phyloP scores from a whole-genome alignment of 2,329 filamentous ascomycete genomes.

The Diaporthe longicolla region DNA sequence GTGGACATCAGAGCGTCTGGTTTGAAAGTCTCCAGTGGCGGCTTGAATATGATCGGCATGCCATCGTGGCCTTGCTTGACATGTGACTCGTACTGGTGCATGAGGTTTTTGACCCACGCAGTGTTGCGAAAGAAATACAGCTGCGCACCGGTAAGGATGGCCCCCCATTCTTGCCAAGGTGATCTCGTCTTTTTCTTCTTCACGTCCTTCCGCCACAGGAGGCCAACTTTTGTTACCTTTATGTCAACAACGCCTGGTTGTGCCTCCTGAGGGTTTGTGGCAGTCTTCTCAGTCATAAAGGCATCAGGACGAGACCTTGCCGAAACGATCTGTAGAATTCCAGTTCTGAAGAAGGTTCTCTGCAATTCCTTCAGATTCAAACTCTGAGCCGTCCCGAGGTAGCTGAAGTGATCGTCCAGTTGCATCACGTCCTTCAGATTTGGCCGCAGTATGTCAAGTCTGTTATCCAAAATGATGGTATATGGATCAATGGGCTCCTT shows the following conservation, averaged over 20 bases:
- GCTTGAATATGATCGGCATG: conserved; percentile 88
- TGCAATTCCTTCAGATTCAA: conserved; percentile 87
- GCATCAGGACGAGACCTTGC: conserved; percentile 93
- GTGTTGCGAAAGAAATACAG: conserved; percentile 97
- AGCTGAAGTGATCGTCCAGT: conserved; percentile 91
- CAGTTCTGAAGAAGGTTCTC: conserved; percentile 90
- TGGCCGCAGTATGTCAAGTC: conserved; percentile 85
- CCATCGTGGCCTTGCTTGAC: conserved; percentile 82
- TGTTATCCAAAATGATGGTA: conserved; percentile 91
- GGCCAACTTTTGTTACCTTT: conserved; percentile 95
- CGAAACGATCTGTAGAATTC: conserved; percentile 94
- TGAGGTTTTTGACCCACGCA: conserved; percentile 90
- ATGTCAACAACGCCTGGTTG: conserved; percentile 96
- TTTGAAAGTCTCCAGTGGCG: conserved; percentile 91
- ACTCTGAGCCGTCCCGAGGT: conserved; percentile 81
- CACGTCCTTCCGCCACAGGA: conserved; percentile 92
- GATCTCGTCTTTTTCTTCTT: conserved; percentile 96
- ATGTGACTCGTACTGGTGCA: conserved; percentile 89
- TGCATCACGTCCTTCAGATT: conserved; percentile 93
- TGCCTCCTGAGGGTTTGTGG: conserved; percentile 86
- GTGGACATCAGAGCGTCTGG: conserved; percentile 95
- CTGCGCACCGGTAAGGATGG: conserved; percentile 94
- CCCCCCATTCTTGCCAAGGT: conserved; percentile 99
- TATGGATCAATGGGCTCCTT: conserved; percentile 97
- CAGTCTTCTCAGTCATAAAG: conserved; percentile 90